A percentile compares a stretch with the other conserved stretches of the same genome.
phyloP scores from a whole-genome alignment of 2,329 filamentous ascomycete species.

The Aspergillus brunneoviolaceus region DNA sequence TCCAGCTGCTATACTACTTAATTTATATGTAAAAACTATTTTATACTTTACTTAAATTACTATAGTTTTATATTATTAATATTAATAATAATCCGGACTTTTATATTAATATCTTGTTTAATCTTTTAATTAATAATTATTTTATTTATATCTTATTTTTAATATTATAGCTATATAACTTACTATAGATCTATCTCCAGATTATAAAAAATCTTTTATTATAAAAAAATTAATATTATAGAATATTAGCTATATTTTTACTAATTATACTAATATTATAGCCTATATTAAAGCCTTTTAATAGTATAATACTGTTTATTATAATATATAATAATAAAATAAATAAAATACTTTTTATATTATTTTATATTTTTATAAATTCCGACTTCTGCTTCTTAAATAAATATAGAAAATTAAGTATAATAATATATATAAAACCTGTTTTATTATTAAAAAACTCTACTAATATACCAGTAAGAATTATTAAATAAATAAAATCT shows the following conservation, averaged over 20 bases:
- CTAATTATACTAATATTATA: no score
- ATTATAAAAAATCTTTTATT: background rate
- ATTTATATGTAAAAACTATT: no score
- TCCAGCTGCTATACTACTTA: no score
- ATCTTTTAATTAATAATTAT: background rate
- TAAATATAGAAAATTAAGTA: background rate
- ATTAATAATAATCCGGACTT: no score
- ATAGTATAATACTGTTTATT: background rate
- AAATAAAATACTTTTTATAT: slow-evolving; percentile 2
- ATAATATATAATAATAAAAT: background rate
- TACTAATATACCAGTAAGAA: background rate
- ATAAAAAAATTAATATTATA: background rate
- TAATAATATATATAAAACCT: slow-evolving; percentile 1
- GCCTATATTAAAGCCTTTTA: no score
- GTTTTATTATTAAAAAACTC: background rate
- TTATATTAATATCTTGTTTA: background rate
- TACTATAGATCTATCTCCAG: background rate
- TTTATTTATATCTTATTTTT: background rate
- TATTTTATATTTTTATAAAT: background rate
- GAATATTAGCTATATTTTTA: no score
- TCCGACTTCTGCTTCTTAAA: background rate
- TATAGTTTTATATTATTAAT: no score
- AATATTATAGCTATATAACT: background rate
- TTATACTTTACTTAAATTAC: no score
- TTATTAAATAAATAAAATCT: background rate